phyloP scores from a whole-genome alignment of 2,329 filamentous ascomycete species.

The Phialemonium atrogriseum region DNA sequence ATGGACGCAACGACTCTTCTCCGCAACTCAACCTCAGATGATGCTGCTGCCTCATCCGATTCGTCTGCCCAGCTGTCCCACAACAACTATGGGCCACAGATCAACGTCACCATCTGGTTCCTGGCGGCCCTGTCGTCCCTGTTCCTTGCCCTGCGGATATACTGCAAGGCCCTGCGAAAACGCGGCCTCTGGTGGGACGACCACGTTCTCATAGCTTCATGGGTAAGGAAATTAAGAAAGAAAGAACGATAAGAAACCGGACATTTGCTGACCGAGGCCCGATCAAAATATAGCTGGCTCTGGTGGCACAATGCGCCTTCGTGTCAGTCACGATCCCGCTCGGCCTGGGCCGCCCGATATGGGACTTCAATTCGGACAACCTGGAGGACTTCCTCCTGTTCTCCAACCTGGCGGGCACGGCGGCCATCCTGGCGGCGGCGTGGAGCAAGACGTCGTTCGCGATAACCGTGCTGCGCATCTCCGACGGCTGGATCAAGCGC shows the following conservation, averaged over 20 bases:
- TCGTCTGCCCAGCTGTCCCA: no score
- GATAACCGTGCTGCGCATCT: constrained; percentile 21
- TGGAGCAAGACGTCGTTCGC: constrained; percentile 26
- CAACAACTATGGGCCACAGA: constrained; percentile 2
- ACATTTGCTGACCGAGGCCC: no score
- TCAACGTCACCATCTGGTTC: constrained; percentile 3
- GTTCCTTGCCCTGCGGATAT: constrained; percentile 12
- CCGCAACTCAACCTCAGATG: no score
- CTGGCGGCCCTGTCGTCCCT: constrained; percentile 2
- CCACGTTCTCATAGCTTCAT: constrained; percentile 18
- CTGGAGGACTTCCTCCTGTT: constrained; percentile 7
- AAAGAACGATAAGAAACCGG: no score
- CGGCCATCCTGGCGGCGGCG: constrained; percentile 20
- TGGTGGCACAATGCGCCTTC: not conserved
- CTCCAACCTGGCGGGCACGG: constrained; percentile 14
- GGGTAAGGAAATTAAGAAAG: no score
- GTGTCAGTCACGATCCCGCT: constrained; percentile 8
- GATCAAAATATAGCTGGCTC: not conserved
- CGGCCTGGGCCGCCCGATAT: constrained; percentile 10
- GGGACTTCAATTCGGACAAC: constrained; percentile 8
- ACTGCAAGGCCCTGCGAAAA: constrained; percentile 16
- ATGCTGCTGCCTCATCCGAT: no score
- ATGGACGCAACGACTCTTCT: no score
- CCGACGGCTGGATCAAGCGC: constrained; percentile 13
- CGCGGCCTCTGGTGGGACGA: constrained; percentile 23